These are phyloP conservation scores for Plasmodium fragile DNA, from an alignment of 169 alveolate genomes.

Conservation along the genomic window DNA sequence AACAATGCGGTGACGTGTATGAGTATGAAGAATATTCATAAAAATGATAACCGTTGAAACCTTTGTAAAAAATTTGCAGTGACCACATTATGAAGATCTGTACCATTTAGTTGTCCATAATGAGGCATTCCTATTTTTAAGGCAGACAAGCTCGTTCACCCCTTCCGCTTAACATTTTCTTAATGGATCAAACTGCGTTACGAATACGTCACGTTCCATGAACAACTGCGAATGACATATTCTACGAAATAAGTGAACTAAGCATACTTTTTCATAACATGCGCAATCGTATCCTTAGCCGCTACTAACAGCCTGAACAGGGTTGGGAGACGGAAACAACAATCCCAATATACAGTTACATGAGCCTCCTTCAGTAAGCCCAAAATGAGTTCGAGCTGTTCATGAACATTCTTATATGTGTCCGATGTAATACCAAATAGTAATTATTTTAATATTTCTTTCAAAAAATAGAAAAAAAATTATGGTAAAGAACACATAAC, in stretches of 20 bases:
- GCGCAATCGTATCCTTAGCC: background rate
- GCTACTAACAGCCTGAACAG: background rate
- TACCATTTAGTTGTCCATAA: background rate
- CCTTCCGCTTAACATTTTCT: background rate
- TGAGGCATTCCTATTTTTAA: background rate
- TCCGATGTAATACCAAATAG: background rate
- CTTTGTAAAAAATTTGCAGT: background rate
- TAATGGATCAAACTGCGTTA: background rate
- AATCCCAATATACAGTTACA: background rate
- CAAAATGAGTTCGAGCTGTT: background rate
- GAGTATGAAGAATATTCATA: background rate
- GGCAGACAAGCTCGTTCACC: background rate
- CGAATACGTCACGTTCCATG: background rate
- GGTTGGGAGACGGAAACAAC: background rate
- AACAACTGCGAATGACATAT: background rate
- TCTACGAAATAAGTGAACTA: background rate
- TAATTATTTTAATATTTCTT: background rate
- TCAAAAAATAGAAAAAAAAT: background rate
- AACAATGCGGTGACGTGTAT: too few species aligned
- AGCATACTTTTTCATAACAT: background rate
- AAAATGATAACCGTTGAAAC: background rate
- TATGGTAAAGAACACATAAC: background rate
- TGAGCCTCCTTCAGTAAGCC: background rate
- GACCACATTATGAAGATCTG: background rate
- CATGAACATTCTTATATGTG: background rate